Percentiles rank a stretch among this genome's conserved stretches.
Evolutionary conservation across 768 basidiomycete species (phyloP).

Genomic region (Lentinula sp.): DNA sequence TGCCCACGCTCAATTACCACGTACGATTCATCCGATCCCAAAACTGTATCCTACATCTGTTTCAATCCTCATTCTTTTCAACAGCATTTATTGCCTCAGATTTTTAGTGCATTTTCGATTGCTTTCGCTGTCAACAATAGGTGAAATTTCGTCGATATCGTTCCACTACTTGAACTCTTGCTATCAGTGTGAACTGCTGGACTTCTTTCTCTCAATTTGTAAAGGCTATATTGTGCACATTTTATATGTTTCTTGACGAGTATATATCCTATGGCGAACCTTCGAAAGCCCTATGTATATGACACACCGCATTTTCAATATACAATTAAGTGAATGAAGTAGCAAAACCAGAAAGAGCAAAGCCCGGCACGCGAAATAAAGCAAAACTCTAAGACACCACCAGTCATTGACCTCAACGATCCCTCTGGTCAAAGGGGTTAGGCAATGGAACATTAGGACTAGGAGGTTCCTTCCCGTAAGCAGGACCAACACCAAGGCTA

Average conservation of each 20-base stretch:
- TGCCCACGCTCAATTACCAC: not conserved
- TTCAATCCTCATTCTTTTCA: not conserved
- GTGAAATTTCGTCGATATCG: not conserved
- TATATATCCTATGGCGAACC: too few species aligned
- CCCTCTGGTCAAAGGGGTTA: conserved; percentile 1
- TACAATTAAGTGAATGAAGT: not conserved
- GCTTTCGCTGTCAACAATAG: not conserved
- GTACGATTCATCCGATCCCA: not conserved
- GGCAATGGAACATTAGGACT: not conserved
- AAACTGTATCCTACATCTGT: conserved; percentile 3
- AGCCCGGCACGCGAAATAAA: not conserved
- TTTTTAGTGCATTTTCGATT: not conserved
- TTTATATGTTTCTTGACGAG: not conserved
- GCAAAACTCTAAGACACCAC: not conserved
- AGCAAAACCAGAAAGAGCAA: not conserved
- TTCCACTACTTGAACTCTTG: not conserved
- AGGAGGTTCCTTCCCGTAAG: not conserved
- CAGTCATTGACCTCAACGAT: not conserved
- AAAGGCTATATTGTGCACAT: not conserved
- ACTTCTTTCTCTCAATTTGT: not conserved
- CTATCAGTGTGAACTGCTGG: not conserved
- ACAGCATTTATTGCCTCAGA: not conserved
- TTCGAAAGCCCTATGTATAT: too few species aligned
- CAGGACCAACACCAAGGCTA: not conserved
- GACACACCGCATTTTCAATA: too few species aligned